phyloP scores from a whole-genome alignment of 176 grass and related monocot genomes.

The Cenchrus americanus region DNA sequence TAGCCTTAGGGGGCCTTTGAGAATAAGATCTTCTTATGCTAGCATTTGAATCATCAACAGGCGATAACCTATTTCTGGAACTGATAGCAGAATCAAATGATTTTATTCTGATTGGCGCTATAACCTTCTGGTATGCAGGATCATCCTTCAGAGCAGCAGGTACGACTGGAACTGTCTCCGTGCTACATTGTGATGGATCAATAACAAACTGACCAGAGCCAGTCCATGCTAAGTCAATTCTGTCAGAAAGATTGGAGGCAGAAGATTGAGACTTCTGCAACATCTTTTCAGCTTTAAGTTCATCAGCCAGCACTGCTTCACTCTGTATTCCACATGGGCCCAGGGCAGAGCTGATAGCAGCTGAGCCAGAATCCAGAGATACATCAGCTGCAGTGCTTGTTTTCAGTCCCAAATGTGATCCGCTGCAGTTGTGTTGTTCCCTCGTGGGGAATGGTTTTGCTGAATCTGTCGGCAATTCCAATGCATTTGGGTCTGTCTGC shows the following conservation, averaged over 20 bases:
- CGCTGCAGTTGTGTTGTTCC: constrained; percentile 44
- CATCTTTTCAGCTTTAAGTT: constrained; percentile 43
- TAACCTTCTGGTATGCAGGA: constrained; percentile 53
- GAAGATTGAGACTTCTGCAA: constrained; percentile 57
- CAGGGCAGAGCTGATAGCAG: constrained; percentile 43
- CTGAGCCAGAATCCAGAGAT: constrained; percentile 41
- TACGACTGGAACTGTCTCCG: constrained; percentile 50
- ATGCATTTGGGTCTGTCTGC: constrained; percentile 32
- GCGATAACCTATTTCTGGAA: constrained; percentile 43
- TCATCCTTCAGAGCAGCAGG: constrained; percentile 46
- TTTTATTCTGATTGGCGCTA: constrained; percentile 66
- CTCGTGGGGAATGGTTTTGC: constrained; percentile 33
- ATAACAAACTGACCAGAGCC: constrained; percentile 54
- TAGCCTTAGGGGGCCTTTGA: constrained; percentile 63
- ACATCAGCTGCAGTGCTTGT: constrained; percentile 49
- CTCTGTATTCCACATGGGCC: constrained; percentile 22
- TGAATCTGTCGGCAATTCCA: constrained; percentile 17
- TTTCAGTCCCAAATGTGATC: constrained; percentile 49
- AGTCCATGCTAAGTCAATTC: constrained; percentile 91
- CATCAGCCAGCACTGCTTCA: constrained; percentile 33
- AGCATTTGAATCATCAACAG: constrained; percentile 40
- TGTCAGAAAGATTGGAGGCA: constrained; percentile 81
- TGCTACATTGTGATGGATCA: constrained; percentile 42
- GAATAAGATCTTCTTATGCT: constrained; percentile 87
- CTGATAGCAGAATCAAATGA: constrained; percentile 80